A percentile compares a stretch with the other conserved stretches of the same genome.
phyloP scores from a whole-genome alignment of 257 asterid species.

The Przewalskia tangutica region DNA sequence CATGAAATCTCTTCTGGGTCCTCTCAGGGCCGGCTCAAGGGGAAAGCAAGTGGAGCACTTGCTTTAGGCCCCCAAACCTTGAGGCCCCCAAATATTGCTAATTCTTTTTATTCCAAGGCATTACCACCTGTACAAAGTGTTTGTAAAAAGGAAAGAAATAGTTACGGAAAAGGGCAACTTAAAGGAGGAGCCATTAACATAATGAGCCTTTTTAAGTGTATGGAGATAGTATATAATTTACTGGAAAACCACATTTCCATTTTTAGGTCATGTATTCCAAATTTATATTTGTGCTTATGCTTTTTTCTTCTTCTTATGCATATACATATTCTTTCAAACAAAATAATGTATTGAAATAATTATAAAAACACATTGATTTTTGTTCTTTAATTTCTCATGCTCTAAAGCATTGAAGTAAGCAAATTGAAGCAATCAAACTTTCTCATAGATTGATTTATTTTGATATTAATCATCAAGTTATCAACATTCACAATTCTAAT shows the following conservation, averaged over 20 bases:
- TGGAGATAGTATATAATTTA: too few relatives aligned
- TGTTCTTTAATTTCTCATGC: too few relatives aligned
- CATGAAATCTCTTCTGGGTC: not conserved
- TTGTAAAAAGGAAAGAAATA: not conserved
- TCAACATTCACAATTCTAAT: not conserved
- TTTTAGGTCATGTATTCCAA: too few relatives aligned
- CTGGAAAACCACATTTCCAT: too few relatives aligned
- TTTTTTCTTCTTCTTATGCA: too few relatives aligned
- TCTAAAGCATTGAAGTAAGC: not conserved
- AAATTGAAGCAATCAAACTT: too few relatives aligned
- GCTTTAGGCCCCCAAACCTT: not conserved
- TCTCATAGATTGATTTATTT: not conserved
- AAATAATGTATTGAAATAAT: too few relatives aligned
- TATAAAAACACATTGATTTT: not conserved
- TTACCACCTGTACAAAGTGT: not conserved
- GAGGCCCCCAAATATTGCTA: not conserved
- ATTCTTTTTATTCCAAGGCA: too few relatives aligned
- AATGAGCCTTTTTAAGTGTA: not conserved
- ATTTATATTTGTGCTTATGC: too few relatives aligned
- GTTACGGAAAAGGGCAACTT: not conserved
- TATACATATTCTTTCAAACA: not conserved
- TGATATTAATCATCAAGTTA: not conserved
- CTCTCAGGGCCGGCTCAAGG: too few relatives aligned
- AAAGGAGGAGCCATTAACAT: not conserved
- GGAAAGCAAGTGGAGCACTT: not conserved